Evolutionary conservation across 805 yeast genomes (phyloP), one percentile per base, ranked within the genome.

Genomic region (Kluyveromyces aestuarii): DNA sequence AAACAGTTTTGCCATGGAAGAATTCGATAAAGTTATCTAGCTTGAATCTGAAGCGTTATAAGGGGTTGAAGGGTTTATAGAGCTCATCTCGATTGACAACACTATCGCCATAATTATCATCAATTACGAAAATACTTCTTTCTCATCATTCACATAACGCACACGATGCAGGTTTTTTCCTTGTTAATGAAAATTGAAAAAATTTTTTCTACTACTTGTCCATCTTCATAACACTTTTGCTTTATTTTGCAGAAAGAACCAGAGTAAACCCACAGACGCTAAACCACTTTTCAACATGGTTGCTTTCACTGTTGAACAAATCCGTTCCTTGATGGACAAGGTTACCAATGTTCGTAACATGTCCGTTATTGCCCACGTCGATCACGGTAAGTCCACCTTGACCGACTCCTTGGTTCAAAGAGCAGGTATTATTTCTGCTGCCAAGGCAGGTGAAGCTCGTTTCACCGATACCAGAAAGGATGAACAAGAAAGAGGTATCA

Each of bases 341-440:
- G 96, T 90, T 81, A 85, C 97, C 77, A 91, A 91, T 74, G 97
- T 93, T 72, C 96, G 99, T 82, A 93, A 93, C 95, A 93, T 91
- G 95, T 91, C 98, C 77, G 99, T 91, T 76, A 93, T 93, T 84
- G 99, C 99, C 71, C 99, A 91, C 82, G 98, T 91, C 86, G 99
- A 91, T 83, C 99, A 93, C 82, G 99, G 99, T 80, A 91, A 91
- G 77, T 90, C 97, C 63, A 91, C 99, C 67, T 84, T 91, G 76
- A 91, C 99, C 76, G 99, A 91, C 78, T 93, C 99, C 60, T 85
- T 91, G 72, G 98, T 91, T 68, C 98, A 91, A 81, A 85, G 84
- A 70, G 99, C 99, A 64, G 99, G 99, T 88, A 91, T 93, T 75
- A 91, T 91, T 70, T 93, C 98, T 51, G 97, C 99, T 69, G 97